phyloP scores from a whole-genome alignment of 805 yeast genomes.

The Priceomyces haplophilus region DNA sequence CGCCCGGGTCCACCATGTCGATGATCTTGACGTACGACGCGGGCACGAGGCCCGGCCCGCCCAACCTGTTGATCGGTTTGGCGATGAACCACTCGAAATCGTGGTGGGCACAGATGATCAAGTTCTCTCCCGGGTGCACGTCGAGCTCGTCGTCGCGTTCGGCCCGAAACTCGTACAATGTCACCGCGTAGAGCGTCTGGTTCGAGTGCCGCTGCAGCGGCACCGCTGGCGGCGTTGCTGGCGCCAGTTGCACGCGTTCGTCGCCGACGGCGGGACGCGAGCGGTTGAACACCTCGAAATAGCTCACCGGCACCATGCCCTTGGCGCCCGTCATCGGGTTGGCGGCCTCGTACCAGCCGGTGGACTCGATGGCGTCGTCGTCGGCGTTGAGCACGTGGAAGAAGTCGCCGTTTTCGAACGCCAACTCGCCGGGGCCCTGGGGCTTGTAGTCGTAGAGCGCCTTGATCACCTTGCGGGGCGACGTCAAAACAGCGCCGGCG shows the following conservation, averaged over 20 bases:
- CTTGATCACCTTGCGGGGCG: constrained; percentile 80
- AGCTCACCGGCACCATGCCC: constrained; percentile 85
- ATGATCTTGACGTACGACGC: constrained; percentile 83
- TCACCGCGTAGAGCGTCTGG: constrained; percentile 74
- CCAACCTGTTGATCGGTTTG: constrained; percentile 88
- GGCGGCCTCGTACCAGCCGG: constrained; percentile 81
- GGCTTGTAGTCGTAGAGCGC: constrained; percentile 78
- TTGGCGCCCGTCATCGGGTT: constrained; percentile 74
- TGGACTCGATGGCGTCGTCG: constrained; percentile 22
- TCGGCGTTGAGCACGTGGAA: constrained; percentile 59
- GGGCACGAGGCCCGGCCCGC: constrained; percentile 97
- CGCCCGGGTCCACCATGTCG: constrained; percentile 52
- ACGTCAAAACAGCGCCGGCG: constrained; percentile 28
- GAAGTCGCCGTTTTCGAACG: constrained; percentile 80
- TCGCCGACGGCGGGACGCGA: constrained; percentile 37
- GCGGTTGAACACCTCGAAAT: constrained; percentile 75
- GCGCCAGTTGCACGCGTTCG: constrained; percentile 37
- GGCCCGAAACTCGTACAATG: constrained; percentile 82
- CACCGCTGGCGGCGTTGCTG: constrained; percentile 4
- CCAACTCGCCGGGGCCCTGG: constrained; percentile 76
- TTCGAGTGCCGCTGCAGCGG: constrained; percentile 23
- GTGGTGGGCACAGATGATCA: constrained; percentile 93
- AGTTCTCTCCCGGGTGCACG: constrained; percentile 79
- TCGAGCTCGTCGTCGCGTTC: constrained; percentile 81
- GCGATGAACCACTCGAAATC: constrained; percentile 98